These are phyloP conservation scores for Cyberlindnera mycetangii DNA, from an alignment of 805 yeast genomes.

Conservation along the genomic window DNA sequence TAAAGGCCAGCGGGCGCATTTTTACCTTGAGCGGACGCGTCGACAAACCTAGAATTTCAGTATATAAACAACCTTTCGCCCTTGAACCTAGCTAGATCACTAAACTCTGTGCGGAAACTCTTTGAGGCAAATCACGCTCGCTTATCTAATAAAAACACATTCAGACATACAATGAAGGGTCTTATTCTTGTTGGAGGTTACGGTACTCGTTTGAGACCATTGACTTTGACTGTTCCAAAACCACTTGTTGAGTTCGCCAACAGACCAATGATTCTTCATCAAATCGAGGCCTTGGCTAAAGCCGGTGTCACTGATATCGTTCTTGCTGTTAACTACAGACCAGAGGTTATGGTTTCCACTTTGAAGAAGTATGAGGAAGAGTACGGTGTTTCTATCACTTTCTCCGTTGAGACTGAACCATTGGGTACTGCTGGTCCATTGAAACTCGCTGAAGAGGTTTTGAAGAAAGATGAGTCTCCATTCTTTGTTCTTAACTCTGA, in stretches of 20 bases:
- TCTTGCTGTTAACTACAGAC: constrained; percentile 97
- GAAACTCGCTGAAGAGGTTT: constrained; percentile 90
- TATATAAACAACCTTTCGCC: not conserved
- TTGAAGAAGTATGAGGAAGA: constrained; percentile 90
- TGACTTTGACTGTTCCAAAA: constrained; percentile 91
- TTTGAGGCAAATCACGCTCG: constrained; percentile 13
- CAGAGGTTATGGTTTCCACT: constrained; percentile 97
- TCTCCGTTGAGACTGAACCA: constrained; percentile 98
- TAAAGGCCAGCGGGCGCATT: no score
- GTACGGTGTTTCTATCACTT: constrained; percentile 92
- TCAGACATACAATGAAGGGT: constrained; percentile 75
- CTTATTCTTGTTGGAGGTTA: constrained; percentile 98
- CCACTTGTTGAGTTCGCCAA: constrained; percentile 97
- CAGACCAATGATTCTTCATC: constrained; percentile 99
- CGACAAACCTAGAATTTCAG: constrained; percentile 2
- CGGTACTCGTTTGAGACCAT: constrained; percentile 99
- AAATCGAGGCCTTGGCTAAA: constrained; percentile 94
- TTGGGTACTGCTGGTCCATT: constrained; percentile 99
- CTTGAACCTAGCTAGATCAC: no score
- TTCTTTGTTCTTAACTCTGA: constrained; percentile 98
- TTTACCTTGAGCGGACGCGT: no score
- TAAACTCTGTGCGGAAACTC: no score
- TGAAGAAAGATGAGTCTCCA: constrained; percentile 93
- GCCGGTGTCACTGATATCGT: constrained; percentile 99
- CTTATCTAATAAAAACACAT: constrained; percentile 1